phyloP scores from a whole-genome alignment of 306 rosid genomes.

The Rosa rugosa region DNA sequence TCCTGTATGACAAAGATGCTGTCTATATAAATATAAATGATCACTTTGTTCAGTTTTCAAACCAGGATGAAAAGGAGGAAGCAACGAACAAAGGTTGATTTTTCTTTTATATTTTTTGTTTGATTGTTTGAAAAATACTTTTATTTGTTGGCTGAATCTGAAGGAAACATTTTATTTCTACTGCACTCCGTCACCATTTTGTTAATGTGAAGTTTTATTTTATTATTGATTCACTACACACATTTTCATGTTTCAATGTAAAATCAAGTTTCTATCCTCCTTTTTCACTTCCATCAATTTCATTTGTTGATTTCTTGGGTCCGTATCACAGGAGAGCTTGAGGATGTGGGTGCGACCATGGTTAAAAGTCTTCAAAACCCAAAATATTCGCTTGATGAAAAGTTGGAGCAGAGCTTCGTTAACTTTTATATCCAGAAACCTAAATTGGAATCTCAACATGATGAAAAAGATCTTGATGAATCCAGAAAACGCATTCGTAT shows the following conservation, averaged over 20 bases:
- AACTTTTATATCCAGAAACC: constrained; percentile 51
- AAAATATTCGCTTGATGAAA: constrained; percentile 76
- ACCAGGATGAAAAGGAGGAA: constrained; percentile 55
- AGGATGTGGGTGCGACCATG: constrained; percentile 77
- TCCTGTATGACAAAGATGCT: constrained; percentile 92
- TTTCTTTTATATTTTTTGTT: constrained; percentile 16
- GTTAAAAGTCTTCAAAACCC: constrained; percentile 82
- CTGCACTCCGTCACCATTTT: background rate
- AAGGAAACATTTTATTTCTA: background rate
- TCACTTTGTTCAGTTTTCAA: constrained; percentile 80
- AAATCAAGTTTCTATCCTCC: background rate
- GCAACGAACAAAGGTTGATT: constrained; percentile 51
- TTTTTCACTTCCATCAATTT: constrained; percentile 11
- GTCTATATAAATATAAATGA: constrained; percentile 87
- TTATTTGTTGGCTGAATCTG: background rate
- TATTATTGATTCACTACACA: background rate
- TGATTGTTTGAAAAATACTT: background rate
- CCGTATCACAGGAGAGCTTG: constrained; percentile 55
- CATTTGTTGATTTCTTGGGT: constrained; percentile 15
- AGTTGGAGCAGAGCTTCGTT: constrained; percentile 66
- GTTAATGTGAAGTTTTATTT: background rate
- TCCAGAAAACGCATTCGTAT: constrained; percentile 29
- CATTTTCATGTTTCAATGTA: background rate
- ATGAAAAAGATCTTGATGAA: constrained; percentile 27
- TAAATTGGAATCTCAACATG: constrained; percentile 34